phyloP scores from a whole-genome alignment of 2,329 filamentous ascomycete species.

The Sclerotiophoma versabilis region DNA sequence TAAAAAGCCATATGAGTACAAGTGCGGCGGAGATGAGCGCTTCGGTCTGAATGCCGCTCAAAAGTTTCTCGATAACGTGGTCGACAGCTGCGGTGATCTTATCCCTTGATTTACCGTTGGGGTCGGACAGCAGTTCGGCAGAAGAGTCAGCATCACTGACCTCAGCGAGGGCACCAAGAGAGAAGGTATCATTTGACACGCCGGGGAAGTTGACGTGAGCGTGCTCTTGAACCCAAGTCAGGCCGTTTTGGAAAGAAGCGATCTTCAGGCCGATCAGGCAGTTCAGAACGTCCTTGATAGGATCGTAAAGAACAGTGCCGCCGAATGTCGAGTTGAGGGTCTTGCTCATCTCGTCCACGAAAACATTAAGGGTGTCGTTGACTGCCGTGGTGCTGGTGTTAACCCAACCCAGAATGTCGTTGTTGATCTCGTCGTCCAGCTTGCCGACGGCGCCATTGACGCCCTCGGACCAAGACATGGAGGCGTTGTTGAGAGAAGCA shows the following conservation, averaged over 20 bases:
- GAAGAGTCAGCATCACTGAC: slow-evolving; percentile 61
- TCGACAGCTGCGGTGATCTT: slow-evolving; percentile 80
- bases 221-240: slow-evolving; percentile 93
- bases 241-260: slow-evolving; percentile 79
- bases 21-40: slow-evolving; percentile 79
- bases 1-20: slow-evolving; percentile 77
- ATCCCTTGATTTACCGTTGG: slow-evolving; percentile 76
- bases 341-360: slow-evolving; percentile 77
- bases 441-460: slow-evolving; percentile 75
- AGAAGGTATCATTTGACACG: slow-evolving; percentile 83
- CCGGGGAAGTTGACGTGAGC: slow-evolving; percentile 82
- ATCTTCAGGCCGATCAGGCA: slow-evolving; percentile 92
- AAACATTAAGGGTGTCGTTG: slow-evolving; percentile 83
- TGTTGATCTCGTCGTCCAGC: slow-evolving; percentile 77
- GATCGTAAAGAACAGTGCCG: slow-evolving; percentile 78
- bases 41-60: slow-evolving; percentile 74
- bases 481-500: slow-evolving; percentile 73
- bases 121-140: slow-evolving; percentile 77
- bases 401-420: slow-evolving; percentile 86
- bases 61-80: slow-evolving; percentile 72
- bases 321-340: slow-evolving; percentile 81
- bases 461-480: slow-evolving; percentile 75
- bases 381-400: slow-evolving; percentile 81
- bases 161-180: slow-evolving; percentile 71
- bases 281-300: slow-evolving; percentile 79